A percentile compares a stretch with the other conserved stretches of the same genome.
These are phyloP conservation scores for Rhizophagus clarus DNA, from an alignment of 192 early-diverging fungal genomes.

Conservation along the genomic window DNA sequence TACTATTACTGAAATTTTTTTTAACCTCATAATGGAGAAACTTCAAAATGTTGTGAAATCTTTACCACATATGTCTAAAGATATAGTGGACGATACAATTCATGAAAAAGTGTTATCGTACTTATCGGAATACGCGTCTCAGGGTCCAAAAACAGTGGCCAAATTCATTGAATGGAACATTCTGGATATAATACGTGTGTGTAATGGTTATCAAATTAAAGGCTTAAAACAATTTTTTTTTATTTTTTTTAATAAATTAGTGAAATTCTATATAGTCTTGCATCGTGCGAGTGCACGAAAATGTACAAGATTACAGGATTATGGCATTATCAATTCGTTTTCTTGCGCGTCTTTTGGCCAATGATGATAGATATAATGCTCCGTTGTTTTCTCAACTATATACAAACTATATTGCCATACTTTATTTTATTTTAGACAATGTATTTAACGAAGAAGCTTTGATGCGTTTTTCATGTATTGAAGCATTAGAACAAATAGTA, in stretches of 20 bases:
- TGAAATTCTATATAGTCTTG: not conserved
- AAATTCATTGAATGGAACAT: constrained; percentile 47
- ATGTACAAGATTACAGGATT: constrained; percentile 43
- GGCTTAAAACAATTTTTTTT: too few relatives aligned
- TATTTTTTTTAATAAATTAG: not conserved
- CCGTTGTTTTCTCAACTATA: constrained; percentile 33
- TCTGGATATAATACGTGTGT: constrained; percentile 42
- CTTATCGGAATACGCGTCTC: constrained; percentile 47
- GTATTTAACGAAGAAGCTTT: constrained; percentile 38
- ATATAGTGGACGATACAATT: constrained; percentile 75
- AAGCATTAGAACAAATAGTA: constrained; percentile 36
- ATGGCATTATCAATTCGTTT: constrained; percentile 42
- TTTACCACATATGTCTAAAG: constrained; percentile 65
- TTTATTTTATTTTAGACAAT: constrained; percentile 41
- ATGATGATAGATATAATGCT: not conserved
- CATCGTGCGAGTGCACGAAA: constrained; percentile 3
- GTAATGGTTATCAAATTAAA: not conserved
- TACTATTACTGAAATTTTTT: too few relatives aligned
- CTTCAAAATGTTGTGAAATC: constrained; percentile 52
- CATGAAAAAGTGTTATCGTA: constrained; percentile 78
- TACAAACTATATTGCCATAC: constrained; percentile 29
- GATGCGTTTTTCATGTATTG: constrained; percentile 42
- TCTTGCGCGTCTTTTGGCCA: constrained; percentile 37
- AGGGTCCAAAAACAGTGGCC: constrained; percentile 34
- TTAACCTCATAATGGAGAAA: constrained; percentile 33